Base-by-base conservation (phyloP, 192 early-diverging fungal species). In the Thoreauomyces humboldtii region DNA sequence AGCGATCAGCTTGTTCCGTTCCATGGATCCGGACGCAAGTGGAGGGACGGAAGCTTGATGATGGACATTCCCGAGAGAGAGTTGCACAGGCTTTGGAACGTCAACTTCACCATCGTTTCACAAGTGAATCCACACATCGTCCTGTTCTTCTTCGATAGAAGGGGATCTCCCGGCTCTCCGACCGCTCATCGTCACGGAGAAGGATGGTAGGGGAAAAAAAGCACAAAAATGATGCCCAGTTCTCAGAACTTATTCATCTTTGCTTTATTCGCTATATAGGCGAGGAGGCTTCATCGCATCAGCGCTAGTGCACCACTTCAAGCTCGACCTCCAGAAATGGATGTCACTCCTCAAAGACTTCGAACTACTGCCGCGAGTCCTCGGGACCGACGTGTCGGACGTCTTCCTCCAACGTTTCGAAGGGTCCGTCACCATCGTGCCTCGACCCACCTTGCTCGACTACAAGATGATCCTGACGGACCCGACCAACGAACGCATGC, bases 391-490 rank as follows among this genome's bases (percentile, higher is more conserved):
- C 73, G 85, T 91, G 80, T 88, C 88, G 27, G 82, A 80, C 51
- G 73, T 98, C 3, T 95, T 88, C 83, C 73, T 93, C 58, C 95
- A 98, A 69, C 86, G 85, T 63, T 94, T 95, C 77, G 89, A 93
- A 53, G 95, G 93, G n/a, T 81, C 84, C 54, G 81, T 92, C 19
- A 98, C 92, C 0, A 89, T 98, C 42, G 67, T 92, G 22, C 59
- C 69, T n/a, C 65, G 79, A 68, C 88, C 88, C 33, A 75, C 72
- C 15, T 6, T 91, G 4, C 61, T 63, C 7, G 90, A 93, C 72
- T 89, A 84, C 73, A 41, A 82, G 29, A 63, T 78, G 14, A 73
- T 91, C 12, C 43, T 92, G 19, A 68, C 72, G 3, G 90, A 93
- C 68, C 91, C 90, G 0, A 77, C 77, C 32, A 63, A 73, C 24